Conservation (phyloP, 1,139 yeast species). For the Blastobotrys elegans region DNA sequence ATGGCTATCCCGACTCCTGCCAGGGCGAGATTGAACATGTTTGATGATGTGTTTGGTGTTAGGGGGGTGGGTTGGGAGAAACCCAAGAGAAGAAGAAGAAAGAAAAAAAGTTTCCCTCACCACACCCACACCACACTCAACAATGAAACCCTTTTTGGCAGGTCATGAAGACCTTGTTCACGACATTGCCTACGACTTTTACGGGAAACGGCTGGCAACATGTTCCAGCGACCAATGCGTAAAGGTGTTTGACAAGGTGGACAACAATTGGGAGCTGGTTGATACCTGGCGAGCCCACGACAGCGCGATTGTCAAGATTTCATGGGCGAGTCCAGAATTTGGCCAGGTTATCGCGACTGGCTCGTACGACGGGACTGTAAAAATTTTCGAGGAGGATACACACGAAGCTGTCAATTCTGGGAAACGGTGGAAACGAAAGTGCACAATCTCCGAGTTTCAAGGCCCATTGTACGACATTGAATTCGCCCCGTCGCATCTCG, state of each 20-base stretch:
- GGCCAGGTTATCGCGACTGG: slow-evolving; percentile 84
- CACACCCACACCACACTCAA: background rate
- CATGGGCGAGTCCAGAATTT: slow-evolving; percentile 94
- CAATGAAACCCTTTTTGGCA: slow-evolving; percentile 66
- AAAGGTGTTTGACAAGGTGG: slow-evolving; percentile 72
- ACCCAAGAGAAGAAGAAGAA: background rate
- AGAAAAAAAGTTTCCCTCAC: background rate
- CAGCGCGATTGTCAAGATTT: slow-evolving; percentile 71
- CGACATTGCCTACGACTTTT: slow-evolving; percentile 75
- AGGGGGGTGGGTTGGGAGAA: background rate
- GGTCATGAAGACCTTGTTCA: slow-evolving; percentile 91
- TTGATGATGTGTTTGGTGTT: background rate
- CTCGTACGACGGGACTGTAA: slow-evolving; percentile 83
- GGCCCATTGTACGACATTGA: slow-evolving; percentile 88
- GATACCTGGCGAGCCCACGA: slow-evolving; percentile 97
- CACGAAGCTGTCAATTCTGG: slow-evolving; percentile 74
- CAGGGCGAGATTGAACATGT: background rate
- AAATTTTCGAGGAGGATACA: slow-evolving; percentile 85
- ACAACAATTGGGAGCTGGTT: slow-evolving; percentile 57
- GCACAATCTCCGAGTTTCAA: slow-evolving; percentile 74
- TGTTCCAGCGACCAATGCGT: slow-evolving; percentile 91
- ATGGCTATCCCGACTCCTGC: slow-evolving; percentile 16
- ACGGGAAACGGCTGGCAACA: slow-evolving; percentile 85
- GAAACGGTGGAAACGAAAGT: slow-evolving; percentile 71
- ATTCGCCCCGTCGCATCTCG: slow-evolving; percentile 84